Evolutionary conservation across 805 yeast genomes (phyloP).

Genomic region (Ogataea neopini): DNA sequence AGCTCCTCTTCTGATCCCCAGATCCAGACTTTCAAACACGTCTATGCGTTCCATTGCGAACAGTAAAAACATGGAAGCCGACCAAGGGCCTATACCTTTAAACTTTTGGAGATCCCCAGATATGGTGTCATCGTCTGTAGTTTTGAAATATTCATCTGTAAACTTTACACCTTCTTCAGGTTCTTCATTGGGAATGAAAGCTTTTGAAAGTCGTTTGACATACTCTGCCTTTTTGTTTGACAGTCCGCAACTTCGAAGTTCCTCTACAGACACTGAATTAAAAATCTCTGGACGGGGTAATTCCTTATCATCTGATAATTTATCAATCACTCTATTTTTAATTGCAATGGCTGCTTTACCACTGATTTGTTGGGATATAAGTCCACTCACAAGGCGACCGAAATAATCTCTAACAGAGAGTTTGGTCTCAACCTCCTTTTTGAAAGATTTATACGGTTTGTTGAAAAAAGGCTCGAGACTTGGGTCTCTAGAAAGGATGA

Average conservation of each 20-base stretch:
- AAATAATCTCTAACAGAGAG: slow-evolving; percentile 37
- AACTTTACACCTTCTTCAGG: slow-evolving; percentile 22
- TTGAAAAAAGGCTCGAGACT: slow-evolving; percentile 9
- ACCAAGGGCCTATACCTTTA: slow-evolving; percentile 84
- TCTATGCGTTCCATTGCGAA: slow-evolving; percentile 68
- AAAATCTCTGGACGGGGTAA: slow-evolving; percentile 58
- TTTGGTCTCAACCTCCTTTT: slow-evolving; percentile 1
- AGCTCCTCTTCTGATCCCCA: slow-evolving; percentile 84
- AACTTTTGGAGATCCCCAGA: slow-evolving; percentile 31
- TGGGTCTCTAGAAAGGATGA: slow-evolving; percentile 29
- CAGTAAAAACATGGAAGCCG: slow-evolving; percentile 81
- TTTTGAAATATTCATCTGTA: slow-evolving; percentile 19
- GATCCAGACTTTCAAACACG: slow-evolving; percentile 74
- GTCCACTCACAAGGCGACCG: slow-evolving; percentile 44
- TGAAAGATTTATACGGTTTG: slow-evolving; percentile 14
- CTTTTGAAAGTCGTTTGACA: slow-evolving; percentile 52
- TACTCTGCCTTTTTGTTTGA: slow-evolving; percentile 69
- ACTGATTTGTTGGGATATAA: slow-evolving; percentile 73
- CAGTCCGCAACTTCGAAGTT: slow-evolving; percentile 64
- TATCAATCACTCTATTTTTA: slow-evolving; percentile 35
- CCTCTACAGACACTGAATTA: slow-evolving; percentile 41
- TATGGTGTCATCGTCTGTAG: slow-evolving; percentile 17
- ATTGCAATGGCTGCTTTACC: slow-evolving; percentile 81
- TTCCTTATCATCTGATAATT: slow-evolving; percentile 16
- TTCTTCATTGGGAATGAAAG: slow-evolving; percentile 40